Evolutionary conservation across 768 basidiomycete genomes (phyloP), one percentile per base, ranked within the genome.

Genomic region (Rhodosporidiobolus odoratus): DNA sequence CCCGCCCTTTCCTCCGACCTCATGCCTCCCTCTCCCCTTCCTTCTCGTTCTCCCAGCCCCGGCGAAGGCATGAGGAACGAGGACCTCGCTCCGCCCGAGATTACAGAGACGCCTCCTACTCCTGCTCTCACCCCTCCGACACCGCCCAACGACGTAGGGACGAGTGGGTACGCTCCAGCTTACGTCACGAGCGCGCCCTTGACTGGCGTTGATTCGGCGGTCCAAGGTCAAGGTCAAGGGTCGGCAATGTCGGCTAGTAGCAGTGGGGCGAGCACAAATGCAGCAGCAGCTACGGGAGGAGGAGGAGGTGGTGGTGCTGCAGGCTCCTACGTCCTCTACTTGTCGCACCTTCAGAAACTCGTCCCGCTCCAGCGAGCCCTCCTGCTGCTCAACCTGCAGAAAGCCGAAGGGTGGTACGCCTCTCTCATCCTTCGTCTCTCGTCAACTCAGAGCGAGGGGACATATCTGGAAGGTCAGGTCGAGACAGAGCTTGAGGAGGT

Each of bases 381-480:
- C 25, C 52, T 73, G 8, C 62, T 73, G 17, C 68, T 73, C 43
- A 73, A 73, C 62, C 50, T 73, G 0, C 72, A 73, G 37, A 73
- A 73, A 52, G 72, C 72, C 34, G 68, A 67, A 52, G 56, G 34
- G 15, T 37, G 32, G 12, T 3, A 4, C 53, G 50, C 30, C 34
- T 45, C 25, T 15, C 59, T 7, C 5, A n/a, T 8, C n/a, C 48
- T 13, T 15, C 23, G 41, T 5, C 1, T n/a, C 35, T 12, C 25
- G 2, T 21, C 50, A 52, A 16, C 38, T 16, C 10, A 23, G 27
- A 4, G 41, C 35, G 15, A n/a, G n/a, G 23, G 58, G 19, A 35
- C 34, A 10, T 15, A 45, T 43, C 48, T 32, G 23, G 19, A 47
- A 57, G 25, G 62, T 30, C 5, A 40, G 64, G 56, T n/a, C 5